Base-by-base conservation (phyloP, 495 filamentous ascomycete species). In the Beverwykella pulmonaria region DNA sequence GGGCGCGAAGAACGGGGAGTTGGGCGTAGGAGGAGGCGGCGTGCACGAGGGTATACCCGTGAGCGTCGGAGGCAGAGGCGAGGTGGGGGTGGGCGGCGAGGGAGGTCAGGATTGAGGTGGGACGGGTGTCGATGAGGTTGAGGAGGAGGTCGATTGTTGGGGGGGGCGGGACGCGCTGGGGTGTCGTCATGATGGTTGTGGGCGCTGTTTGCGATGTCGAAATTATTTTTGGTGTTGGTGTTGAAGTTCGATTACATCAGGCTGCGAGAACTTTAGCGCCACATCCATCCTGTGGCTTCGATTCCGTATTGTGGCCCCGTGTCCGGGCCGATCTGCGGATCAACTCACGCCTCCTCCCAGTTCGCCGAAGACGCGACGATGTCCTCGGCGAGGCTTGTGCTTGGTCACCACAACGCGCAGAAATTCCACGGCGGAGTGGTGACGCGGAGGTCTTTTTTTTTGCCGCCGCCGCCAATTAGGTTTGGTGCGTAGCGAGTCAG, bases 11-110 rank as follows among this genome's bases (percentile, higher is more conserved):
- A 26, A 98, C 88, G 56, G 88, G 84, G 32, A 88, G 77, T 68
- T 97, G 92, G 72, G 87, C 88, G 82, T 98, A 98, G 65, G 93
- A 97, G 30, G 89, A 85, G 7, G 93, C 90, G 23, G 94, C 95
- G 76, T 98, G 94, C 22, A 98, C 79, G 22, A 97, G 84, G 17
- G 93, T 95, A 79, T 98, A 97, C 68, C 76, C 76, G 52, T 78
- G 71, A 2, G 47, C 39, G 53, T 79, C 77, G 39, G 71, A 59
- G 26, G 67, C 53, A 2, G 71, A 70, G 23, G 77, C 77, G 30
- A 78, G 74, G 2, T 67, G 50, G 0, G 76, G 77, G 50, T 76
- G 62, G 27, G 64, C 48, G 12, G 64, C 27, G 29, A 79, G 71
- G 26, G 69, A 67, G 10, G 62, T 53, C 34, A 79, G 69, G 48